Conservation (phyloP, 176 grass and related monocot species). For the Aegilops tauschii region DNA sequence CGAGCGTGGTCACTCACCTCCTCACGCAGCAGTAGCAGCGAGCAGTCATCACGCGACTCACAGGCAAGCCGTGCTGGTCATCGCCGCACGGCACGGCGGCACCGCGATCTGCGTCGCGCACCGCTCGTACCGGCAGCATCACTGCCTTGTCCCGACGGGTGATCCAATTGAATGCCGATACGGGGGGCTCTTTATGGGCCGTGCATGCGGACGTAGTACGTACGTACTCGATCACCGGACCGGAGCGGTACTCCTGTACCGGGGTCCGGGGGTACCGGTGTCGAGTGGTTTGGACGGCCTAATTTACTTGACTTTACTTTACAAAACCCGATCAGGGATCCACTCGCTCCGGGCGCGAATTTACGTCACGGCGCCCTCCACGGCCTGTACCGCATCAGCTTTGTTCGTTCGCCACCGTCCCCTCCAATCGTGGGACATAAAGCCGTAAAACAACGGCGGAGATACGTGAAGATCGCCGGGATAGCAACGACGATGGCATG, state of each 20-base stretch:
- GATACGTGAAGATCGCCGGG: neutral
- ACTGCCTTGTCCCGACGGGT: neutral
- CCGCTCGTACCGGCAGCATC: neutral
- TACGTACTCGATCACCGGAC: neutral
- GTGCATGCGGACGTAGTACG: neutral
- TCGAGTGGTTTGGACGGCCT: constrained; percentile 6
- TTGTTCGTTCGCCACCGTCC: neutral
- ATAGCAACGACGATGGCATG: neutral
- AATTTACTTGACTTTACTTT: neutral
- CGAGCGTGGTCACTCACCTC: neutral
- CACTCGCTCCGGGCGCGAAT: neutral
- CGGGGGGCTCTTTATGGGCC: neutral
- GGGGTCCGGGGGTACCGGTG: neutral
- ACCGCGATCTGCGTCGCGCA: neutral
- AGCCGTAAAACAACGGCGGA: neutral
- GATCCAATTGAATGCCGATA: neutral
- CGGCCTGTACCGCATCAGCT: constrained; percentile 14
- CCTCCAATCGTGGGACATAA: neutral
- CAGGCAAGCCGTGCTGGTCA: neutral
- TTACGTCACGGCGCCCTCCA: neutral
- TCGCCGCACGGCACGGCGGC: neutral
- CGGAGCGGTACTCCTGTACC: neutral
- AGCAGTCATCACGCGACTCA: neutral
- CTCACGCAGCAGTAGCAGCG: neutral
- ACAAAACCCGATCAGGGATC: too few species aligned